phyloP scores from a whole-genome alignment of 2,329 filamentous ascomycete species.

The Dothideomycetes sp. region DNA sequence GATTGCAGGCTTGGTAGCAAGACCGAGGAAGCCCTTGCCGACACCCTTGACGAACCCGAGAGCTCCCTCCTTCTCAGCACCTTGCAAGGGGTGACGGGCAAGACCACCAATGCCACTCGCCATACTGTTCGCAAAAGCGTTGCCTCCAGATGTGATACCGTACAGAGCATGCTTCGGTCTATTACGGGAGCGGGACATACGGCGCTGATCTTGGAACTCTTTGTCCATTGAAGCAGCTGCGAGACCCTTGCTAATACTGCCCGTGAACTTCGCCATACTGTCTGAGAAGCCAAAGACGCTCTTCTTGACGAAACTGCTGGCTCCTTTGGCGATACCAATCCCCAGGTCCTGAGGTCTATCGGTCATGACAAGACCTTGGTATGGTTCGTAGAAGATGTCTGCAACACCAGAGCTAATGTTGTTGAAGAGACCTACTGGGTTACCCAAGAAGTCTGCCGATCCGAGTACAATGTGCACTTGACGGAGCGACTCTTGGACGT shows the following conservation, averaged over 20 bases:
- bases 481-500: slow-evolving; percentile 90
- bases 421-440: slow-evolving; percentile 95
- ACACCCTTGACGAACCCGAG: slow-evolving; percentile 96
- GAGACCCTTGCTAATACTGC: slow-evolving; percentile 91
- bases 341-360: slow-evolving; percentile 93
- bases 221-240: slow-evolving; percentile 95
- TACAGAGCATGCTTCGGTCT: slow-evolving; percentile 95
- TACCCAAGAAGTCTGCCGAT: slow-evolving; percentile 93
- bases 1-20: slow-evolving; percentile 96
- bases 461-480: slow-evolving; percentile 97
- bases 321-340: slow-evolving; percentile 89
- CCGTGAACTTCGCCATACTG: slow-evolving; percentile 95
- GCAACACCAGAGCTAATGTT: slow-evolving; percentile 95
- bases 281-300: slow-evolving; percentile 96
- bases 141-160: slow-evolving; percentile 89
- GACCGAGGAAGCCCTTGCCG: slow-evolving; percentile 83
- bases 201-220: slow-evolving; percentile 92
- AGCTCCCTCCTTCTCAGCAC: slow-evolving; percentile 89
- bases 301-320: slow-evolving; percentile 96
- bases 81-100: slow-evolving; percentile 86
- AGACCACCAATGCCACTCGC: slow-evolving; percentile 90
- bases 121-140: slow-evolving; percentile 85
- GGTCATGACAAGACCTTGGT: slow-evolving; percentile 93
- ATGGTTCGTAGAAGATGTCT: slow-evolving; percentile 98
- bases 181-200: slow-evolving; percentile 88